Base-by-base conservation (phyloP, 495 filamentous ascomycete species). In the Aspergillus ellipticus region DNA sequence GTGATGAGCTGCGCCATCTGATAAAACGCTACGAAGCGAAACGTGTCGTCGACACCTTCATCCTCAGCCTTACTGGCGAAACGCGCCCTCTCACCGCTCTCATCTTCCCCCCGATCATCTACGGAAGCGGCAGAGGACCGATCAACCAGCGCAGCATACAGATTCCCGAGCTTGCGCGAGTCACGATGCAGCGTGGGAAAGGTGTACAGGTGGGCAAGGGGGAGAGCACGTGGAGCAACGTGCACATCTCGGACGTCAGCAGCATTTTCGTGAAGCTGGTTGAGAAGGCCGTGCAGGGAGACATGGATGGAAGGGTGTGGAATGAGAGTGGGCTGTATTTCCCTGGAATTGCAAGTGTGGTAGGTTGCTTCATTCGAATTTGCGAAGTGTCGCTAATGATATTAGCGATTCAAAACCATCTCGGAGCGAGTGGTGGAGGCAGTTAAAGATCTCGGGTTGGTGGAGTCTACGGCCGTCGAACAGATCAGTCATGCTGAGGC, bases 31-130 rank as follows among this genome's bases (percentile, higher is more conserved):
- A 67, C 11, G 76, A 78, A 0, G 54, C 59, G 4, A 80, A 79
- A 58, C 73, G 80, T 3, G 68, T 77, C 49, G 77, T 80, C 15
- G 81, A 85, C 59, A 75, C 73, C 41, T 71, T 79, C 35, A 62
- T 85, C 10, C 65, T 84, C 19, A 72, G 55, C 0, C 59, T 74
- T 6, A 60, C 62, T 6, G 28, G 21, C 31, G 61, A 68, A 11
- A 66, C 69, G 16, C 69, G 60, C 7, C 67, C 83, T 9, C 80
- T 77, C 57, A 85, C 84, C 0, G 84, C 88, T 4, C 80, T 91
- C 56, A 73, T 91, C 10, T 86, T 80, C 49, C 87, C 88, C 4
- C 85, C 87, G 0, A 82, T 80, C 9, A 91, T 91, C 65, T 90
- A 89, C 61, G 88, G 87, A 4, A 42, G 57, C 43, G 88, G 87